A percentile compares a stretch with the other conserved stretches of the same genome.
Evolutionary conservation across 208 protist genomes (phyloP).

Genomic region (Leishmania arabica): DNA sequence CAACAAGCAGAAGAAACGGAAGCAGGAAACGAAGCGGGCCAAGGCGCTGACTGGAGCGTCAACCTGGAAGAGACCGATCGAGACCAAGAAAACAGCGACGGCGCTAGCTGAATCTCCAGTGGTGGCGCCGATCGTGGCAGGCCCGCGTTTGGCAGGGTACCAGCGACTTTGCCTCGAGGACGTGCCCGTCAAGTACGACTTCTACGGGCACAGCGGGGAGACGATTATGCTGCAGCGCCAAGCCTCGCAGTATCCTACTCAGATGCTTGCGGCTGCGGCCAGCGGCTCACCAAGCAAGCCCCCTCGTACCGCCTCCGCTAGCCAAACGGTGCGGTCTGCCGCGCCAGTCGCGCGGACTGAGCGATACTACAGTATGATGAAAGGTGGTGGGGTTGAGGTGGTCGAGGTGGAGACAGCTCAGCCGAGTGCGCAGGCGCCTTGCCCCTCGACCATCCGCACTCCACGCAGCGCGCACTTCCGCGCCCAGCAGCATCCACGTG

Average conservation of each 20-base stretch:
- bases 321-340: background rate
- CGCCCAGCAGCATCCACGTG: background rate
- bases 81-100: background rate
- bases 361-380: conserved; percentile 3
- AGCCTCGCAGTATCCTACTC: conserved; percentile 8
- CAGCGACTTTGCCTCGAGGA: conserved; percentile 22
- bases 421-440: background rate
- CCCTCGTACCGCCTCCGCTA: conserved; percentile 7
- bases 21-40: background rate
- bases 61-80: background rate
- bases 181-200: conserved; percentile 8
- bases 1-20: background rate
- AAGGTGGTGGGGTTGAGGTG: background rate
- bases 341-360: background rate
- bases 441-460: conserved; percentile 19
- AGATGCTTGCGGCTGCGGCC: background rate
- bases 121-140: background rate
- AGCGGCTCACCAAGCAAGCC: conserved; percentile 2
- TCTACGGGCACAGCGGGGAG: conserved; percentile 13
- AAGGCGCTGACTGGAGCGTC: background rate
- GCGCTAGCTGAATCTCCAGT: too few relatives aligned
- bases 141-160: background rate
- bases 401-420: background rate
- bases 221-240: conserved; percentile 19
- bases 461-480: conserved; percentile 17